Percentiles rank a stretch among this genome's conserved stretches.
These are phyloP conservation scores for Nyssa sinensis DNA, from an alignment of 148 eudicot genomes.

Conservation along the genomic window DNA sequence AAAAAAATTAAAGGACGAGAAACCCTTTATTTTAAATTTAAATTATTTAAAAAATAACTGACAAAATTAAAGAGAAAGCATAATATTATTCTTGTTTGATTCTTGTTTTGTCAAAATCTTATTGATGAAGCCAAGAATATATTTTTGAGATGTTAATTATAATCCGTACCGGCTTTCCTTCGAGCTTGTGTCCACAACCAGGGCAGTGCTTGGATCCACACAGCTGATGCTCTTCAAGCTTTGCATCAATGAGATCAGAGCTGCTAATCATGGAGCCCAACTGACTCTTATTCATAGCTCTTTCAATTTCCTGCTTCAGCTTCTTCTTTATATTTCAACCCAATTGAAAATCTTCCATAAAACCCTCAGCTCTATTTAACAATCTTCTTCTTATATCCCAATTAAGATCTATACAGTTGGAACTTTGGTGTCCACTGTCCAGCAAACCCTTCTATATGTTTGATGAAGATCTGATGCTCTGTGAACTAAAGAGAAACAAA, in stretches of 20 bases:
- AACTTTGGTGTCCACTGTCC: not conserved
- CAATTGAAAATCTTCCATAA: conserved; percentile 5
- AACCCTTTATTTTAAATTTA: not conserved
- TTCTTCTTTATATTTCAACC: conserved; percentile 19
- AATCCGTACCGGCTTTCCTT: conserved; percentile 76
- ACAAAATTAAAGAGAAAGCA: conserved; percentile 2
- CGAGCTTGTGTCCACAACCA: conserved; percentile 91
- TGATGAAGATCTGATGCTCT: not conserved
- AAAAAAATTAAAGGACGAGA: not conserved
- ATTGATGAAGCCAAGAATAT: conserved; percentile 26
- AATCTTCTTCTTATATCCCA: conserved; percentile 11
- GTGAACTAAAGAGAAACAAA: not conserved
- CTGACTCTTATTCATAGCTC: conserved; percentile 43
- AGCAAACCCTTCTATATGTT: not conserved
- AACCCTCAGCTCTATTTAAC: not conserved
- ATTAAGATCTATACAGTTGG: conserved; percentile 5
- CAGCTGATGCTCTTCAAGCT: conserved; percentile 92
- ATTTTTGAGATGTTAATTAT: not conserved
- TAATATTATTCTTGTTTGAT: conserved; percentile 18
- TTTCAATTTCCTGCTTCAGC: not conserved
- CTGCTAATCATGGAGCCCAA: conserved; percentile 58
- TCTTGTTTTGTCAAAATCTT: conserved; percentile 20
- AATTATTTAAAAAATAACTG: not conserved
- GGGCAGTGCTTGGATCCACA: conserved; percentile 94
- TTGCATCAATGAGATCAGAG: conserved; percentile 90